Evolutionary conservation across 352 stramenopile species (phyloP).

Genomic region (Lagenidium giganteum): DNA sequence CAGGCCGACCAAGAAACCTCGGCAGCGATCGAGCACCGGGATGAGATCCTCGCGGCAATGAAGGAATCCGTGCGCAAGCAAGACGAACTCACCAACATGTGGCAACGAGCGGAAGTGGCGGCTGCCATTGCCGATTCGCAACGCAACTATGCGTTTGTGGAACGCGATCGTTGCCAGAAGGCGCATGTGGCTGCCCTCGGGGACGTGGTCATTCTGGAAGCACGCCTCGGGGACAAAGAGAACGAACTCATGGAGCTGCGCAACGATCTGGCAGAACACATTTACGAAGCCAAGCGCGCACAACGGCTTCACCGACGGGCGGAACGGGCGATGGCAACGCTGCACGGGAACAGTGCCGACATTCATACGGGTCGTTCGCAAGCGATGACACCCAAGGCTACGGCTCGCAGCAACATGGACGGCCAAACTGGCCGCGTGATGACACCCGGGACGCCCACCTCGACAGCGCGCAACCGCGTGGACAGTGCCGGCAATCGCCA

Average conservation of each 20-base stretch:
- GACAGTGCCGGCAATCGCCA: too few relatives aligned
- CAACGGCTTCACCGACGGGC: constrained; percentile 34
- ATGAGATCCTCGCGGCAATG: constrained; percentile 45
- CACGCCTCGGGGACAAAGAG: constrained; percentile 37
- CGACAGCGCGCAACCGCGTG: constrained; percentile 2
- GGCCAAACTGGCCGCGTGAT: constrained; percentile 1
- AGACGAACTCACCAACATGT: constrained; percentile 30
- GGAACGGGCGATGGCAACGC: constrained; percentile 7
- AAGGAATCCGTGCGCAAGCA: constrained; percentile 39
- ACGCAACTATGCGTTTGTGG: constrained; percentile 54
- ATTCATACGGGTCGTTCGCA: too few relatives aligned
- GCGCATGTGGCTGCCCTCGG: constrained; percentile 32
- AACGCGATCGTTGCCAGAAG: constrained; percentile 46
- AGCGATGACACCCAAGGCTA: too few relatives aligned
- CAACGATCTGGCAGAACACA: constrained; percentile 54
- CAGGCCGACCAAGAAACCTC: constrained; percentile 20
- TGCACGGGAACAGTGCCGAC: background rate
- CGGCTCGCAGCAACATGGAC: too few relatives aligned
- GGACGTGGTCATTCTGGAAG: constrained; percentile 37
- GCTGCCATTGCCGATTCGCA: constrained; percentile 60
- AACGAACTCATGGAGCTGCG: constrained; percentile 54
- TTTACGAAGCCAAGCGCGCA: constrained; percentile 57
- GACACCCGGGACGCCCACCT: too few relatives aligned
- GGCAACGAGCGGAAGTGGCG: constrained; percentile 51
- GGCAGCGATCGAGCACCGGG: constrained; percentile 33